phyloP scores from a whole-genome alignment of 1,139 yeast genomes.

The Saccharomyces uvarum region DNA sequence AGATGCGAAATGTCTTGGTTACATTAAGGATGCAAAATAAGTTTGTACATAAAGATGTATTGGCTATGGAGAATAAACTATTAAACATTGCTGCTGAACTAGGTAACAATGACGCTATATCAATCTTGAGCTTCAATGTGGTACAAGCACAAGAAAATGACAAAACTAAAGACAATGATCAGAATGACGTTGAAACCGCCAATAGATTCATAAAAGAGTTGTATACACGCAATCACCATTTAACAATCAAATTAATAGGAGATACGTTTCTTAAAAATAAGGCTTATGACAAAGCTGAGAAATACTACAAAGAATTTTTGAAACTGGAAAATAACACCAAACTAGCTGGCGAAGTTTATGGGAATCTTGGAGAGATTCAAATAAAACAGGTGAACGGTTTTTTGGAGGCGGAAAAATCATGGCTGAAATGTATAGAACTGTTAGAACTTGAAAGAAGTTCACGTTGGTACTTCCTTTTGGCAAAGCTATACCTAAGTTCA shows the following conservation, averaged over 20 bases:
- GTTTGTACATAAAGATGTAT: slow-evolving; percentile 46
- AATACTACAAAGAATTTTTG: slow-evolving; percentile 55
- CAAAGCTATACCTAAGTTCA: slow-evolving; percentile 53
- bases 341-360: slow-evolving; percentile 64
- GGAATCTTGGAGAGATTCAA: slow-evolving; percentile 58
- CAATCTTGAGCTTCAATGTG: slow-evolving; percentile 54
- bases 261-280: slow-evolving; percentile 53
- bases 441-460: slow-evolving; percentile 54
- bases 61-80: slow-evolving; percentile 58
- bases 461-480: slow-evolving; percentile 71
- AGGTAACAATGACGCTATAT: slow-evolving; percentile 75
- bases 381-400: slow-evolving; percentile 47
- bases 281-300: slow-evolving; percentile 44
- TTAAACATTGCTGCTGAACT: slow-evolving; percentile 76
- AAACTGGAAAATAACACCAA: slow-evolving; percentile 36
- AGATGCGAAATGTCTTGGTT: slow-evolving; percentile 59
- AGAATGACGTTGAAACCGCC: slow-evolving; percentile 58
- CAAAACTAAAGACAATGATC: slow-evolving; percentile 20
- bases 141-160: slow-evolving; percentile 10
- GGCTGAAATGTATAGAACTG: slow-evolving; percentile 51
- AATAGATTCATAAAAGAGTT: slow-evolving; percentile 52
- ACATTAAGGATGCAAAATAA: slow-evolving; percentile 55
- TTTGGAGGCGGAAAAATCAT: slow-evolving; percentile 44
- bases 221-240: slow-evolving; percentile 53
- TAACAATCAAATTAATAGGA: slow-evolving; percentile 65